Evolutionary conservation across 139 green algal species (phyloP).

Genomic region (Eudorina sp.): DNA sequence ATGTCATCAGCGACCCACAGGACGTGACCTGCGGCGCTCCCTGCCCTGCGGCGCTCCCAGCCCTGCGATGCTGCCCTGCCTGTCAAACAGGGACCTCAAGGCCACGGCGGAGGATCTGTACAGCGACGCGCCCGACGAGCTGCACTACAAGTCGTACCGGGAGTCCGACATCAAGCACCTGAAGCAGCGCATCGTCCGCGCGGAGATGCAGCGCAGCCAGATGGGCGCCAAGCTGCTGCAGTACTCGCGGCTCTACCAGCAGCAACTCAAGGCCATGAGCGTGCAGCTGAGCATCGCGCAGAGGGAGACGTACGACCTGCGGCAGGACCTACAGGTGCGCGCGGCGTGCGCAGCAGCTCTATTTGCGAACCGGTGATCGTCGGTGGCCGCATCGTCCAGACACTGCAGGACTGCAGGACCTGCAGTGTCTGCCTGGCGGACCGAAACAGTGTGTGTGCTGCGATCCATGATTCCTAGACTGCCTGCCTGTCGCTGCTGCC

Average conservation of each 20-base stretch:
- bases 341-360: too few species aligned
- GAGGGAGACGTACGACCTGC: conserved; percentile 18
- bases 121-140: conserved; percentile 10
- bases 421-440: too few species aligned
- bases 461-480: too few species aligned
- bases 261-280: conserved; percentile 5
- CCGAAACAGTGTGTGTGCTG: too few species aligned
- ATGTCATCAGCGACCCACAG: too few species aligned
- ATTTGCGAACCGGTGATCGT: too few species aligned
- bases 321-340: conserved; percentile 16
- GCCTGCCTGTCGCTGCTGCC: too few species aligned
- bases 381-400: too few species aligned
- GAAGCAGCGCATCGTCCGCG: conserved; percentile 52
- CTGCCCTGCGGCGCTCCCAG: too few species aligned
- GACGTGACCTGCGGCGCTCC: too few species aligned
- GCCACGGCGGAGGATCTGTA: background rate
- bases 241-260: conserved; percentile 18
- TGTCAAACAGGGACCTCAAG: conserved; percentile 36
- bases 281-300: background rate
- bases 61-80: too few species aligned
- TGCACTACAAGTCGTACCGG: conserved; percentile 42
- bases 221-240: conserved; percentile 49
- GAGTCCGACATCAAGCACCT: conserved; percentile 51
- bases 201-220: conserved; percentile 42
- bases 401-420: too few species aligned